Evolutionary conservation across 1,284 basidiomycete genomes (phyloP).

Genomic region (Sporisorium graminicola): DNA sequence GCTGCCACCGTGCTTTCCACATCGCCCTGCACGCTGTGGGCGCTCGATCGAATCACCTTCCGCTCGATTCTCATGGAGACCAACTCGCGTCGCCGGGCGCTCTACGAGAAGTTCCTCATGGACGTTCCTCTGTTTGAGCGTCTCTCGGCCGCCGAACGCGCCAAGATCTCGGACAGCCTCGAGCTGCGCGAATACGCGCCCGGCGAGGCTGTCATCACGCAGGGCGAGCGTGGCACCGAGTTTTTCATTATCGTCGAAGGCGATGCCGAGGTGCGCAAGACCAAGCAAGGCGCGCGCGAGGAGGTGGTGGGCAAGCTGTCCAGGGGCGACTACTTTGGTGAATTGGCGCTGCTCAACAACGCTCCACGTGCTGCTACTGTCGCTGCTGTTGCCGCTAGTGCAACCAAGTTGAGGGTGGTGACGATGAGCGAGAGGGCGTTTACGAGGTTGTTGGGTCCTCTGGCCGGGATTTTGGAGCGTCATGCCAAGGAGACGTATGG

Average conservation of each 20-base stretch:
- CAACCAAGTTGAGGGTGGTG: conserved; percentile 75
- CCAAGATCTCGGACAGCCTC: conserved; percentile 96
- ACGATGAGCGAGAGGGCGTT: conserved; percentile 93
- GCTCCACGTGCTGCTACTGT: conserved; percentile 94
- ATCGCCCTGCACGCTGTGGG: conserved; percentile 87
- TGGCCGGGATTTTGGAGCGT: conserved; percentile 87
- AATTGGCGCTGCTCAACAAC: conserved; percentile 84
- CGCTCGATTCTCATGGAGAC: conserved; percentile 84
- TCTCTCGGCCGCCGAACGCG: conserved; percentile 86
- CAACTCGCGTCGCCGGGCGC: conserved; percentile 79
- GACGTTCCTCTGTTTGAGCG: conserved; percentile 90
- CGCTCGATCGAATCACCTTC: conserved; percentile 96
- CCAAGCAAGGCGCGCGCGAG: conserved; percentile 73
- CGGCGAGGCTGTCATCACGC: conserved; percentile 86
- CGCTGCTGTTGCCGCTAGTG: conserved; percentile 76
- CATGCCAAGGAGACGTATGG: conserved; percentile 74
- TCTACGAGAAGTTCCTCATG: conserved; percentile 94
- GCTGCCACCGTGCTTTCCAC: conserved; percentile 92
- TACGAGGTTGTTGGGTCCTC: conserved; percentile 89
- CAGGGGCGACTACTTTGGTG: conserved; percentile 98
- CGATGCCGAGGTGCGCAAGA: conserved; percentile 87
- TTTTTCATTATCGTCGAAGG: conserved; percentile 98
- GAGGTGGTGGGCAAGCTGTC: conserved; percentile 78
- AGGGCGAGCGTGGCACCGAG: conserved; percentile 94
- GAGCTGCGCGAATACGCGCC: conserved; percentile 84